Evolutionary conservation across 1,139 yeast genomes (phyloP), one percentile per base, ranked within the genome.

Genomic region (Suhomyces panamericanus): DNA sequence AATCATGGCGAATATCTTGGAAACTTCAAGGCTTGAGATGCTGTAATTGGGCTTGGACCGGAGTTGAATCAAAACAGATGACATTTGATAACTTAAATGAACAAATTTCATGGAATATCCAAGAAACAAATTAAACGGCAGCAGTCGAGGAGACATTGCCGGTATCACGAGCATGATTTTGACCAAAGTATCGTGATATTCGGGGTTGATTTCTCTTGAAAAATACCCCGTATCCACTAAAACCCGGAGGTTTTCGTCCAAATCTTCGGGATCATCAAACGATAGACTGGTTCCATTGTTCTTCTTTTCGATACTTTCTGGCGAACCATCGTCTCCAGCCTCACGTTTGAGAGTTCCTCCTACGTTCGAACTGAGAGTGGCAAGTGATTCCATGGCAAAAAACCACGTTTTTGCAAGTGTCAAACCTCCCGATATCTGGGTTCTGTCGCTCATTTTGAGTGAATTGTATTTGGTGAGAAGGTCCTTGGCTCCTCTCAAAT

Each of bases 401-500:
- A 70, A 73, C 78, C 77, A 73, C n/a, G 66, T 64, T 46, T 69
- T 67, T 1, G 77, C 76, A 9, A 73, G 56, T 1, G 77, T 75
- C n/a, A 72, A 53, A 2, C 76, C 78, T 14, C 45, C 48, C 3
- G 46, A 49, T 9, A 35, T 32, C 14, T 28, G 41, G n/a, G 44
- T 29, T 43, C 38, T 38, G 42, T 40, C 47, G 17, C 38, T 26
- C 42, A 34, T 36, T 27, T 43, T 41, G 16, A 48, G n/a, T 4
- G 49, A 41, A 7, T 63, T 59, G 54, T 70, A 73, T 43, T 63
- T 65, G 13, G 64, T 46, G 16, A 73, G 59, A 40, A 73, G 56
- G 46, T 73, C 77, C 34, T 69, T 66, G 10, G 77, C 77, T 0
- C 76, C 76, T 28, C 67, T 50, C 27, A 73, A 52, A 51, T 72